Conservation (phyloP, 2,329 filamentous ascomycete species). For the Fusarium sp. region DNA sequence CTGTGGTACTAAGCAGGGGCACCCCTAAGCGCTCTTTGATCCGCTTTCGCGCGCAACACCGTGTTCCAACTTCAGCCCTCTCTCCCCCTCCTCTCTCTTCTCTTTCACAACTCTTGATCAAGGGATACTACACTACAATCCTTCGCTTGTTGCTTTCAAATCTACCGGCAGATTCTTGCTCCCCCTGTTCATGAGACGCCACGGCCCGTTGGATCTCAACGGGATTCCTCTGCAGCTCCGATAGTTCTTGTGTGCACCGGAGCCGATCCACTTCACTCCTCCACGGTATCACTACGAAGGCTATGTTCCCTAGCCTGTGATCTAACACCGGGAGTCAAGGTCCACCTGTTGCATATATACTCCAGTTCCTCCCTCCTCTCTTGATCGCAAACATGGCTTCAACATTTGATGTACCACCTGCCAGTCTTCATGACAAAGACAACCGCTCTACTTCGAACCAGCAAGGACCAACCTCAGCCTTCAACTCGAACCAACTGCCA, state of each 20-base stretch:
- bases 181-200: slow-evolving; percentile 7
- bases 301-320: slow-evolving; percentile 50
- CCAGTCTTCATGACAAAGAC: slow-evolving; percentile 53
- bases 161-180: not conserved
- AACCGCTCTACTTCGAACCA: slow-evolving; percentile 37
- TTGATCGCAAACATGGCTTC: slow-evolving; percentile 55
- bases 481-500: slow-evolving; percentile 55
- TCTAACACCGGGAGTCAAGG: slow-evolving; percentile 43
- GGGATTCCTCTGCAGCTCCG: slow-evolving; percentile 26
- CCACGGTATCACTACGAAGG: slow-evolving; percentile 37
- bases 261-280: slow-evolving; percentile 32
- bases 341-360: slow-evolving; percentile 51
- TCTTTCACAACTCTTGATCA: slow-evolving; percentile 25
- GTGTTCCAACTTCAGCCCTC: slow-evolving; percentile 42
- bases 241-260: slow-evolving; percentile 20
- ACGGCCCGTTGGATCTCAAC: slow-evolving; percentile 18
- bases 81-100: slow-evolving; percentile 40
- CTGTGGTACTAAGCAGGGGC: slow-evolving; percentile 37
- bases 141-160: slow-evolving; percentile 10
- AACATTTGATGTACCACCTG: slow-evolving; percentile 55
- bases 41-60: slow-evolving; percentile 42
- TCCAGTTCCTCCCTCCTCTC: slow-evolving; percentile 37
- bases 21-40: slow-evolving; percentile 43
- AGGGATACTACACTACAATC: slow-evolving; percentile 28
- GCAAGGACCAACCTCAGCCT: slow-evolving; percentile 47